These are phyloP conservation scores for Cryptococcus jaspeensis DNA, from an alignment of 1,284 basidiomycete genomes.

Conservation along the genomic window DNA sequence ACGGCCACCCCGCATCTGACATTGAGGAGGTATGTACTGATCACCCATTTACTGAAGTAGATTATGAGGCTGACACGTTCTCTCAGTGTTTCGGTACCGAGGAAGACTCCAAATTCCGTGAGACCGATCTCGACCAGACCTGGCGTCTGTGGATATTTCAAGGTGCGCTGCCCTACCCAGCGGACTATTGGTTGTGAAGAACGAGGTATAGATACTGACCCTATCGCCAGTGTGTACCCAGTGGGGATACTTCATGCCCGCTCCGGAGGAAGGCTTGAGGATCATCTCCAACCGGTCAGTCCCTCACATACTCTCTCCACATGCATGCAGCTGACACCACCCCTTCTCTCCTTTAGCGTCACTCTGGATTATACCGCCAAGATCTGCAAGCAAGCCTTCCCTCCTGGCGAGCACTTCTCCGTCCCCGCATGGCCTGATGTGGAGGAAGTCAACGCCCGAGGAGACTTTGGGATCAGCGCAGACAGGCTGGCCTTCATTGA, in stretches of 20 bases:
- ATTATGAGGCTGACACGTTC: neutral
- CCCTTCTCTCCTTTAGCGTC: slow-evolving; percentile 57
- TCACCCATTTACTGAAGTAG: neutral
- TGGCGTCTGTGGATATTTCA: slow-evolving; percentile 92
- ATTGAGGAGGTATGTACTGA: slow-evolving; percentile 61
- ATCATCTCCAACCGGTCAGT: slow-evolving; percentile 39
- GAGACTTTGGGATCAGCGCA: slow-evolving; percentile 70
- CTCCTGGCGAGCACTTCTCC: slow-evolving; percentile 68
- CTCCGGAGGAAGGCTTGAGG: slow-evolving; percentile 35
- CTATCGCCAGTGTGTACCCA: slow-evolving; percentile 64
- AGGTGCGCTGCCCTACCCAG: slow-evolving; percentile 24
- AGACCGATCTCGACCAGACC: slow-evolving; percentile 62
- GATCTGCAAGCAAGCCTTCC: slow-evolving; percentile 80
- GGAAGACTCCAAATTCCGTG: slow-evolving; percentile 66
- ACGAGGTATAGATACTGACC: slow-evolving; percentile 13
- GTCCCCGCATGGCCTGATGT: slow-evolving; percentile 75
- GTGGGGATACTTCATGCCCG: slow-evolving; percentile 80
- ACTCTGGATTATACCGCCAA: slow-evolving; percentile 75
- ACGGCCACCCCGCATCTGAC: slow-evolving; percentile 41
- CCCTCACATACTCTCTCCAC: slow-evolving; percentile 1
- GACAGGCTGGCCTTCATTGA: slow-evolving; percentile 77
- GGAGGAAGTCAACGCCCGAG: slow-evolving; percentile 72
- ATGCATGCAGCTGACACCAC: neutral
- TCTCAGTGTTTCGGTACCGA: slow-evolving; percentile 79
- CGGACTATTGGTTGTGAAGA: neutral